A percentile compares a stretch with the other conserved stretches of the same genome.
Conservation (phyloP, 1,139 yeast species). For the Candida pseudoviswanathii region DNA sequence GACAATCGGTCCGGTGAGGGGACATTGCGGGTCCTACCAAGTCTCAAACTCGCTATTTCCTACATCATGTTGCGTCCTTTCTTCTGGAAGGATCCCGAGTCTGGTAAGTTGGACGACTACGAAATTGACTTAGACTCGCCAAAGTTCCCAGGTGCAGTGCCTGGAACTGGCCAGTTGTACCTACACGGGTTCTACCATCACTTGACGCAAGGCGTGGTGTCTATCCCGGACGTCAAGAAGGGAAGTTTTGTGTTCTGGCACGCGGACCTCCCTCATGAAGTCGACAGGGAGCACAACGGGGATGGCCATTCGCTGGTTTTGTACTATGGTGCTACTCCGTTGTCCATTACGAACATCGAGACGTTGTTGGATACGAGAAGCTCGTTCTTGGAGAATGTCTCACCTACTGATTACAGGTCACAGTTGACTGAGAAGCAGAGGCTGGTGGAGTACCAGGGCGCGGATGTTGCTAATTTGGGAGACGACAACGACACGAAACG, state of each 20-base stretch:
- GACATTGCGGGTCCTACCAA: slow-evolving; percentile 43
- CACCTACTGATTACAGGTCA: slow-evolving; percentile 21
- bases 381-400: slow-evolving; percentile 17
- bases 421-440: slow-evolving; percentile 16
- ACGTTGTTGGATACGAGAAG: slow-evolving; percentile 19
- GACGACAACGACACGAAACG: slow-evolving; percentile 22
- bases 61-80: slow-evolving; percentile 49
- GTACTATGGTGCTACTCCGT: slow-evolving; percentile 22
- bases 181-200: slow-evolving; percentile 28
- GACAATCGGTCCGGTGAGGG: slow-evolving; percentile 42
- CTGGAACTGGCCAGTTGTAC: slow-evolving; percentile 25
- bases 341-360: slow-evolving; percentile 16
- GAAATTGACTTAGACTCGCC: slow-evolving; percentile 26
- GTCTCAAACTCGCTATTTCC: slow-evolving; percentile 37
- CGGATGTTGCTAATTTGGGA: slow-evolving; percentile 19
- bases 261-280: slow-evolving; percentile 50
- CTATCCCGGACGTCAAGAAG: slow-evolving; percentile 36
- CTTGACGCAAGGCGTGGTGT: slow-evolving; percentile 27
- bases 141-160: slow-evolving; percentile 25
- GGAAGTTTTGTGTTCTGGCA: slow-evolving; percentile 56
- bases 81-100: slow-evolving; percentile 30
- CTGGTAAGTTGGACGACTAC: slow-evolving; percentile 18
- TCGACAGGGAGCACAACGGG: slow-evolving; percentile 44
- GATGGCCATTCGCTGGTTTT: slow-evolving; percentile 39
- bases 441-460: slow-evolving; percentile 19